Conservation (phyloP, 2,329 filamentous ascomycete species). For the Hymenoscyphus fructigenus region DNA sequence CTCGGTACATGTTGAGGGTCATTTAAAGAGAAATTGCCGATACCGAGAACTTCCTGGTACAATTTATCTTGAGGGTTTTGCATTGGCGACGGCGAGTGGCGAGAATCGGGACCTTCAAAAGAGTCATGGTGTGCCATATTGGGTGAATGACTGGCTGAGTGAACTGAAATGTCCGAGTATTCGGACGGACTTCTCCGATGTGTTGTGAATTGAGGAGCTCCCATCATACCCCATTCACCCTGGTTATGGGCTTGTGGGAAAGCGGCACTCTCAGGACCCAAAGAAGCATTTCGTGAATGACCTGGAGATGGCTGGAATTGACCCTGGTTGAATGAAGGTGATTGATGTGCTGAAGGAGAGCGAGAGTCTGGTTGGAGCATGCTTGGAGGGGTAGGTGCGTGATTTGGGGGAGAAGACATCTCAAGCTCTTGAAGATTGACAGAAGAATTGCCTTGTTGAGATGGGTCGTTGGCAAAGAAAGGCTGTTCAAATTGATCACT, state of each 20-base stretch:
- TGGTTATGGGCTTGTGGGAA: conserved; percentile 51
- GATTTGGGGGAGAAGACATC: conserved; percentile 45
- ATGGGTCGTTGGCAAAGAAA: conserved; percentile 56
- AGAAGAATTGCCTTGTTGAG: conserved; percentile 41
- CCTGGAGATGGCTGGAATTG: conserved; percentile 35
- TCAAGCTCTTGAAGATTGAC: conserved; percentile 47
- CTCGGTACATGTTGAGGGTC: conserved; percentile 59
- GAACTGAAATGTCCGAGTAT: conserved; percentile 86
- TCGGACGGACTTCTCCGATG: conserved; percentile 88
- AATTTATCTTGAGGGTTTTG: conserved; percentile 72
- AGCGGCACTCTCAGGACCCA: conserved; percentile 40
- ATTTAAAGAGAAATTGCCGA: conserved; percentile 78
- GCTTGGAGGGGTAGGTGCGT: conserved; percentile 33
- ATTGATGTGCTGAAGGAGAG: conserved; percentile 38
- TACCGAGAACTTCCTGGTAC: conserved; percentile 75
- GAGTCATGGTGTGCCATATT: conserved; percentile 74
- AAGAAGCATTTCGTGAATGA: conserved; percentile 36
- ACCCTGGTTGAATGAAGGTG: conserved; percentile 34
- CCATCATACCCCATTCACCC: conserved; percentile 56
- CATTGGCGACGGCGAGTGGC: conserved; percentile 84
- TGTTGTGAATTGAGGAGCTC: conserved; percentile 64
- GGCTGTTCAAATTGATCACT: conserved; percentile 61
- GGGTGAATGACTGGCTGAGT: conserved; percentile 80
- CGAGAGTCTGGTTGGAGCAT: conserved; percentile 33
- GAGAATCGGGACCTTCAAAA: conserved; percentile 70